A percentile compares a stretch with the other conserved stretches of the same genome.
phyloP scores from a whole-genome alignment of 148 eudicot genomes.

The Vaccinium macrocarpon region DNA sequence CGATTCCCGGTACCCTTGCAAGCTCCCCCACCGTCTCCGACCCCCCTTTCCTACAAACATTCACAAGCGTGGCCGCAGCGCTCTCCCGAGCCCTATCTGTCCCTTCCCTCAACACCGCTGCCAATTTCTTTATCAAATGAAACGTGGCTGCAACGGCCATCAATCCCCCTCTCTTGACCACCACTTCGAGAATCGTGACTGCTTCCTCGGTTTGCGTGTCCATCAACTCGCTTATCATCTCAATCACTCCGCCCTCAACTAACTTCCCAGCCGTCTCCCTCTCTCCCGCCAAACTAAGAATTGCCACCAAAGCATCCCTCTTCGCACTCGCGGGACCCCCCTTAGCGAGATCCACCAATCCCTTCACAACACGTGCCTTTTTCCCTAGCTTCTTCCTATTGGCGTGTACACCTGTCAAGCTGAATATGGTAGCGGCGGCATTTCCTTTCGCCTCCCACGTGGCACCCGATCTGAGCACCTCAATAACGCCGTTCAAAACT shows the following conservation, averaged over 20 bases:
- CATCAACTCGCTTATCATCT: conserved; percentile 41
- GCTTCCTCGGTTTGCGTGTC: conserved; percentile 65
- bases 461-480: conserved; percentile 68
- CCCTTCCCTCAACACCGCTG: conserved; percentile 52
- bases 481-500: conserved; percentile 63
- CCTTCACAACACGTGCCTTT: conserved; percentile 68
- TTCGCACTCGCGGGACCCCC: conserved; percentile 54
- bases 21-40: conserved; percentile 67
- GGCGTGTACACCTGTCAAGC: conserved; percentile 55
- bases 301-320: conserved; percentile 80
- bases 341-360: conserved; percentile 64
- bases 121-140: conserved; percentile 45
- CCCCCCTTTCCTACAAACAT: conserved; percentile 79
- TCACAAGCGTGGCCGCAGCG: conserved; percentile 72
- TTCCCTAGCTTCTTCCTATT: conserved; percentile 57
- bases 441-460: conserved; percentile 96
- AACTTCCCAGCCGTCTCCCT: conserved; percentile 68
- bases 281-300: conserved; percentile 67
- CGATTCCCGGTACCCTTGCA: conserved; percentile 57
- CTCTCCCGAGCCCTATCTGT: conserved; percentile 66
- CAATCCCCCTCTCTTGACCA: conserved; percentile 77
- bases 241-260: conserved; percentile 65
- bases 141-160: conserved; percentile 53
- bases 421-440: conserved; percentile 84
- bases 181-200: conserved; percentile 54